A percentile compares a stretch with the other conserved stretches of the same genome.
phyloP scores from a whole-genome alignment of 768 basidiomycete genomes.

The Rhizopogon vulgaris region DNA sequence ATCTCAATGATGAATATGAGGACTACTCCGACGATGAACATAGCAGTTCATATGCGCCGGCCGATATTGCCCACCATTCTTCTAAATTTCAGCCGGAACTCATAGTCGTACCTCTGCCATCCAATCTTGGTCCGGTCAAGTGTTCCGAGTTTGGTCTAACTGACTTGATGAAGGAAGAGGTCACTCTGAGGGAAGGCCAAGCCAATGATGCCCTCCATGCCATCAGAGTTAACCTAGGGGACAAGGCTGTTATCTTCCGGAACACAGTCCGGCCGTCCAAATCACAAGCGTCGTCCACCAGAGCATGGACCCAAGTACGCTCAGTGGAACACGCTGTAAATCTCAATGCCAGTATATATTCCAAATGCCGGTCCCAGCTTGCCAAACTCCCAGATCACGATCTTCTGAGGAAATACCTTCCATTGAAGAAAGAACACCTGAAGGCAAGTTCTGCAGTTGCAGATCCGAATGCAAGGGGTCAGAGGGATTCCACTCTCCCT shows the following conservation, averaged over 20 bases:
- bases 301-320: neutral
- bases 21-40: neutral
- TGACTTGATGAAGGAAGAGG: conserved; percentile 3
- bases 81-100: neutral
- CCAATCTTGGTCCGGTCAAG: neutral
- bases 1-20: neutral
- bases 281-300: neutral
- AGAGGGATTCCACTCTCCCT: neutral
- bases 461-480: conserved; percentile 3
- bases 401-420: neutral
- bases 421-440: neutral
- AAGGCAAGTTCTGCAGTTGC: conserved; percentile 1
- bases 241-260: conserved; percentile 7
- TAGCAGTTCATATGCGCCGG: too few species aligned
- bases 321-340: neutral
- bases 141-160: neutral
- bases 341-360: conserved; percentile 3
- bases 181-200: conserved; percentile 4
- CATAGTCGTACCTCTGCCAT: neutral
- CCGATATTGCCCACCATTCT: too few species aligned
- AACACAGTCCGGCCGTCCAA: neutral
- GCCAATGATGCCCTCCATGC: conserved; percentile 13
- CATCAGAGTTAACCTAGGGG: neutral
- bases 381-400: neutral
- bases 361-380: neutral